Conservation (phyloP, 352 stramenopile genomes). For the Pythium vanterpoolii region DNA sequence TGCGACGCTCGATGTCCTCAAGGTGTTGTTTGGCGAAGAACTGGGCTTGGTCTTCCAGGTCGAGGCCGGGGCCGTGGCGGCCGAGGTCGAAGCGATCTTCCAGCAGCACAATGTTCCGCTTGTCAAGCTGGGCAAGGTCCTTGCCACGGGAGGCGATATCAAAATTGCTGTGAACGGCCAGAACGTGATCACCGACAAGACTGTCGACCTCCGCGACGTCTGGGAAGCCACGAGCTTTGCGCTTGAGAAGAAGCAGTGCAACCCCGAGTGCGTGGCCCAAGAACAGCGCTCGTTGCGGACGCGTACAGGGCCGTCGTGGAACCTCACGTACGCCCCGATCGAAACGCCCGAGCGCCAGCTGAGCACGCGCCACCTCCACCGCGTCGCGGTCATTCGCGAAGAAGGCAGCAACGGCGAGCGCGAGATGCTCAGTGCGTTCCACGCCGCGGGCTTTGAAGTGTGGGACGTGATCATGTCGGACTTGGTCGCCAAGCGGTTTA, state of each 20-base stretch:
- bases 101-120: conserved; percentile 71
- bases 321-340: conserved; percentile 86
- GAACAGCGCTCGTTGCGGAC: conserved; percentile 91
- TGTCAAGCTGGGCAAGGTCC: conserved; percentile 90
- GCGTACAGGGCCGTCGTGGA: conserved; percentile 84
- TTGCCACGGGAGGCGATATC: conserved; percentile 73
- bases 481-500: conserved; percentile 89
- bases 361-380: conserved; percentile 85
- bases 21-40: conserved; percentile 96
- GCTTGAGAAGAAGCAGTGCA: conserved; percentile 97
- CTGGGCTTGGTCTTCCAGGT: conserved; percentile 97
- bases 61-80: conserved; percentile 41
- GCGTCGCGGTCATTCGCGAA: conserved; percentile 96
- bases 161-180: conserved; percentile 89
- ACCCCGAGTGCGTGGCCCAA: conserved; percentile 93
- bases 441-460: conserved; percentile 96
- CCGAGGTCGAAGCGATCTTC: conserved; percentile 88
- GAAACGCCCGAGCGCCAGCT: conserved; percentile 81
- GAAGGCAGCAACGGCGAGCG: conserved; percentile 99
- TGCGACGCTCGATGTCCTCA: conserved; percentile 59
- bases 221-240: conserved; percentile 99
- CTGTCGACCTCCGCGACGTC: conserved; percentile 90
- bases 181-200: conserved; percentile 67
- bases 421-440: conserved; percentile 98
- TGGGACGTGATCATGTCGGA: conserved; percentile 99